Evolutionary conservation across 78 protist genomes (phyloP), one percentile per base, ranked within the genome.

Genomic region (Dictyostelium capitatum): DNA sequence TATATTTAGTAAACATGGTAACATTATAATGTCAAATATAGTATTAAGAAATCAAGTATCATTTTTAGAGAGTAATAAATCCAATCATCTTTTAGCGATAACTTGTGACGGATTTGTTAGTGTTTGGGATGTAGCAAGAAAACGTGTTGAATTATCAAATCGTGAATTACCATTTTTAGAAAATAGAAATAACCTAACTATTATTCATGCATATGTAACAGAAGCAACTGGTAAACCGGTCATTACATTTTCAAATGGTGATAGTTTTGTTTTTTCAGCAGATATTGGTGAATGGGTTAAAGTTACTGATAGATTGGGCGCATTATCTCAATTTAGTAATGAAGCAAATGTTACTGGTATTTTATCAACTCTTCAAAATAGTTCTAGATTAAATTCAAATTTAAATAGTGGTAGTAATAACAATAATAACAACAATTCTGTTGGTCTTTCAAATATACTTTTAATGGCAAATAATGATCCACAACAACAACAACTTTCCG

Each of bases 291-390:
- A 87, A 64, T 87, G 93, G 93, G 53, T 87, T n/a, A 74, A 87
- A 64, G 77, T 87, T 50, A 87, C 83, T 43, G 93, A 87, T 87
- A 74, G 93, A 74, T 87, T 87, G 54, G 93, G 93, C 50, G 79
- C 84, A 14, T 74, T 87, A 20, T 87, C 93, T 56, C 84, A 87
- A 46, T 77, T 77, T 65, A 87, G 84, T 64, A 65, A 17, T 30
- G 84, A 56, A 50, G 43, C 93, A 56, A 74, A 11, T 11, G 47
- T 2, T 20, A 87, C 80, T 64, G 93, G 93, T 57, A 87, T 87
- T 20, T 50, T 87, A 17, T 74, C 93, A 25, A 87, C 69, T 30
- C 53, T 87, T 19, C 93, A 87, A 77, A 46, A 65, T 28, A 28
- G 6, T 12, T 6, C n/a, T 32, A 50, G 37, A 41, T 23, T 69